Evolutionary conservation across 257 asterid species (phyloP), one percentile per base, ranked within the genome.

Genomic region (Solanum virginianum): DNA sequence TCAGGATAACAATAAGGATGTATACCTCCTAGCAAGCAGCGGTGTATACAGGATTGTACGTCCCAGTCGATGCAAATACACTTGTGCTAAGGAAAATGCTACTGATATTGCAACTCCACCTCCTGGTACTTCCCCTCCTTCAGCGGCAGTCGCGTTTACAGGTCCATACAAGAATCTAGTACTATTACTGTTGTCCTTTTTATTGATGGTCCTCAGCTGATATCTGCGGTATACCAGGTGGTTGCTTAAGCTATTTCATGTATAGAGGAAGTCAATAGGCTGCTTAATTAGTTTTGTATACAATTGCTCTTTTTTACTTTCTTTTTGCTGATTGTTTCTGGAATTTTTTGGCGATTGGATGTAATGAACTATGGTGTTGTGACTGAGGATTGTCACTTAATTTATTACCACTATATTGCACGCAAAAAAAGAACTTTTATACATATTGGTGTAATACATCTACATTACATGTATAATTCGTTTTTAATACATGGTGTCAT

Each of bases 31-130:
- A 69, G 89, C 98, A 1, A 89, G 94, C 87, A 94, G 92, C 79
- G 98, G 97, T 0, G 97, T 96, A 81, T 96, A 94, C 89, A 92
- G 98, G 82, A 83, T 94, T 7, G 95, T 92, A 65, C 94, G 91
- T 32, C 95, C 98, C 1, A 95, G 98, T 80, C 97, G 95, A 45
- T 96, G 98, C 86, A 88, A 84, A 71, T 93, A 92, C 86, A 79
- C 90, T 18, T 96, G 99, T 60, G 84, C 95, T 0, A 88, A 83
- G 84, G 98, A 92, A 66, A 88, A 32, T 12, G 69, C 85, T 15
- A 60, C 94, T 3, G 80, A 47, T 16, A 80, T 63, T 41, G 85
- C 62, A 14, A 79, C 93, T 8, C 93, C 94, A 16, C 79, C 88
- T 32, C 91, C 97, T 41, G 84, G 53, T 26, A 47, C 90, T 53